These are phyloP conservation scores for Nakazawaea peltata DNA, from an alignment of 805 yeast genomes.

Conservation along the genomic window DNA sequence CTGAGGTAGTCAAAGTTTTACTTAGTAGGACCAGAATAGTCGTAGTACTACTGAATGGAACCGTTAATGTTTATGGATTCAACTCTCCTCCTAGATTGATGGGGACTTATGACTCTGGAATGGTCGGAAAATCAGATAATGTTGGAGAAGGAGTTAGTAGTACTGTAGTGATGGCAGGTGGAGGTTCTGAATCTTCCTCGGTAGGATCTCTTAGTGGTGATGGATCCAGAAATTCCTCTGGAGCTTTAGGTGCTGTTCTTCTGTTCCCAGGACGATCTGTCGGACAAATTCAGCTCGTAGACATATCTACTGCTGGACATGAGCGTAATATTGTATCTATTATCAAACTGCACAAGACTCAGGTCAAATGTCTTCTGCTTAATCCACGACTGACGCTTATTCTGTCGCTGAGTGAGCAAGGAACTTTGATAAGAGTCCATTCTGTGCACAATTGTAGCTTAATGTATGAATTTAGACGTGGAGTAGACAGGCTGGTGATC, in stretches of 20 bases:
- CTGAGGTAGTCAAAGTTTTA: slow-evolving; percentile 66
- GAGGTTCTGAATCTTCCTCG: background rate
- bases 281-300: slow-evolving; percentile 79
- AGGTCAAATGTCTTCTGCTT: slow-evolving; percentile 53
- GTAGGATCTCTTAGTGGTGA: slow-evolving; percentile 12
- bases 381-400: slow-evolving; percentile 58
- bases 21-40: slow-evolving; percentile 71
- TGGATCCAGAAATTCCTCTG: slow-evolving; percentile 12
- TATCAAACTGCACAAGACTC: slow-evolving; percentile 69
- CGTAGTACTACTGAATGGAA: slow-evolving; percentile 59
- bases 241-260: slow-evolving; percentile 51
- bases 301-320: slow-evolving; percentile 57
- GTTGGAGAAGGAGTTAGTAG: slow-evolving; percentile 37
- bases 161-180: slow-evolving; percentile 1
- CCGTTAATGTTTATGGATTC: slow-evolving; percentile 73
- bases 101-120: slow-evolving; percentile 59
- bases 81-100: slow-evolving; percentile 69
- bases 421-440: slow-evolving; percentile 72
- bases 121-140: slow-evolving; percentile 53
- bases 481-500: slow-evolving; percentile 76
- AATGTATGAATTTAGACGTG: slow-evolving; percentile 82
- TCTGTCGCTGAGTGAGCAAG: slow-evolving; percentile 78
- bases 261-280: slow-evolving; percentile 71
- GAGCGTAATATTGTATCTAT: slow-evolving; percentile 59
- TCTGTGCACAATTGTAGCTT: slow-evolving; percentile 61